Percentiles rank a stretch among this genome's conserved stretches.
Conservation (phyloP, 192 early-diverging fungal genomes). For the Linnemannia exigua region DNA sequence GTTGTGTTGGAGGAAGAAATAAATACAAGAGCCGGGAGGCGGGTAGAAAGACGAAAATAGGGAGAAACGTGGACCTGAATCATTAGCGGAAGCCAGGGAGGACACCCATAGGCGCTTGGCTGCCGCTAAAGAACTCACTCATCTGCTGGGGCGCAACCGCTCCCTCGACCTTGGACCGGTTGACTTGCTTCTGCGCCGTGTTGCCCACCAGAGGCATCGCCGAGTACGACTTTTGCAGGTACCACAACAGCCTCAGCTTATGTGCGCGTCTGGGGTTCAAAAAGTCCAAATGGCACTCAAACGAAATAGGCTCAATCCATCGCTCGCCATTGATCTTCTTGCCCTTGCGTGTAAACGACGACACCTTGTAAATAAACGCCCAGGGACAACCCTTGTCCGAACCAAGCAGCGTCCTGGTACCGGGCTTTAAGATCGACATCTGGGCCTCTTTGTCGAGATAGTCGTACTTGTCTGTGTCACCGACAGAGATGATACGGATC, state of each 20-base stretch:
- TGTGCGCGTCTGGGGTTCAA: conserved; percentile 59
- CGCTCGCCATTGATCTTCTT: conserved; percentile 59
- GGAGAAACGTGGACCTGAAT: background rate
- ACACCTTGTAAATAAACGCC: conserved; percentile 58
- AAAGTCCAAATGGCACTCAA: conserved; percentile 59
- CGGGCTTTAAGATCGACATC: conserved; percentile 56
- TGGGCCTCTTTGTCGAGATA: conserved; percentile 61
- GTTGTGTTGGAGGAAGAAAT: background rate
- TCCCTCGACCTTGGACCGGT: conserved; percentile 48
- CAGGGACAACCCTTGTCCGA: conserved; percentile 57
- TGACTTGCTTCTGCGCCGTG: conserved; percentile 17
- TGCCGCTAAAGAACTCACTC: conserved; percentile 43
- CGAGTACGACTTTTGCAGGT: conserved; percentile 46
- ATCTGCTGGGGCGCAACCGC: conserved; percentile 27
- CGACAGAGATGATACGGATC: conserved; percentile 59
- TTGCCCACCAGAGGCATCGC: conserved; percentile 34
- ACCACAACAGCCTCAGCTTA: conserved; percentile 48
- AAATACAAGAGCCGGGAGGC: background rate
- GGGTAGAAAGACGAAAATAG: background rate
- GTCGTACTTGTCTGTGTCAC: conserved; percentile 56
- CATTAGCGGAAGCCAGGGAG: conserved; percentile 22
- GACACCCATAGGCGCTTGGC: background rate
- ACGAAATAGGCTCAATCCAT: conserved; percentile 52
- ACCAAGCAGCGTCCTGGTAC: conserved; percentile 50
- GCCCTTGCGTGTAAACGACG: conserved; percentile 57